Evolutionary conservation across 2,329 filamentous ascomycete species (phyloP), one percentile per base, ranked within the genome.

Genomic region (Akanthomyces lecanii): DNA sequence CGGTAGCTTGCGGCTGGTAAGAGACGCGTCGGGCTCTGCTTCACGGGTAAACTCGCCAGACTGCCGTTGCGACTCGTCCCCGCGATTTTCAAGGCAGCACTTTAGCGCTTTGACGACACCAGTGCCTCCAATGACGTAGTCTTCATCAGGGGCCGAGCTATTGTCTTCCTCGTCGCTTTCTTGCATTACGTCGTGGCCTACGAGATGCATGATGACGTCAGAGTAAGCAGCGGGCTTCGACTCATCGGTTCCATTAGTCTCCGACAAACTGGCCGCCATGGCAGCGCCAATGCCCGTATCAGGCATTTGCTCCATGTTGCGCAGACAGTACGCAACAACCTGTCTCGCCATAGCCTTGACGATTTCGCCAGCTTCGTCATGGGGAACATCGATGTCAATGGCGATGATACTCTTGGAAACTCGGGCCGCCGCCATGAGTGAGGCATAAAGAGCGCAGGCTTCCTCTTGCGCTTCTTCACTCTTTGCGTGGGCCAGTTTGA

Each of bases 121-220:
- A 0, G 92, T 97, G 18, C 94, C 94, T 23, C 94, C 93, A 70
- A 98, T 95, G 51, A 98, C 92, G 75, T 98, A 98, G 74, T 97
- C 92, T 64, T 96, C 90, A 67, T 97, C 92, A 0, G 92, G 90
- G 7, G 92, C 89, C 12, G 87, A 81, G 3, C 89, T 86, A 50
- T 86, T 81, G 25, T 88, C 84, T 52, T 89, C 86, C 25, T 85
- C 82, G 68, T 71, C 83, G 74, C 72, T 85, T 74, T 72, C 79
- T 42, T 74, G 69, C 58, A 78, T 71, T 30, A 81, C 77, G 62
- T 85, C 83, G 68, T 91, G 85, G 5, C 93, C 93, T 38, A 97
- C 90, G 48, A 98, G 85, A 72, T 96, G 92, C 65, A 91, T 87
- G 30, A 98, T 81, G 4, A 96, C 90, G 67, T 96, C 91, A 4